Conservation (phyloP, 2,329 filamentous ascomycete species). For the Pyrenophora seminiperda region DNA sequence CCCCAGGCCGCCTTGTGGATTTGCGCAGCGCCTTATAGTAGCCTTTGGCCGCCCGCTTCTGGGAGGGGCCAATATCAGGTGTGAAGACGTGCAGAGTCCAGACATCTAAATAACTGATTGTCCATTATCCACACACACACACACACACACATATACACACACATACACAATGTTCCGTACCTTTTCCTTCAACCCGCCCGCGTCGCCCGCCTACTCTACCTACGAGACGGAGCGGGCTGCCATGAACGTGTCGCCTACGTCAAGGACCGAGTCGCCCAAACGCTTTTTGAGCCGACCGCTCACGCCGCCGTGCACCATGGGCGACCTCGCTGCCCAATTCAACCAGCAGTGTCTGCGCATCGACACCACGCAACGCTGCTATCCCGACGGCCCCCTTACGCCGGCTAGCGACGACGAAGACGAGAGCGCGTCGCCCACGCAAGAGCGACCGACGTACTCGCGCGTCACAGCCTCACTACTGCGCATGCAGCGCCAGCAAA, state of each 20-base stretch:
- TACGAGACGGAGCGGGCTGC: constrained; percentile 38
- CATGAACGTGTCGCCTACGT: constrained; percentile 44
- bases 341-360: constrained; percentile 42
- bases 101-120: not conserved
- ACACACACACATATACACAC: not conserved
- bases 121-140: not conserved
- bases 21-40: constrained; percentile 12
- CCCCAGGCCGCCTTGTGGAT: constrained; percentile 1
- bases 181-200: constrained; percentile 48
- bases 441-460: constrained; percentile 31
- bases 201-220: constrained; percentile 34
- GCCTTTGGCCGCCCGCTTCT: constrained; percentile 19
- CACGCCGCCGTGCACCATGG: constrained; percentile 43
- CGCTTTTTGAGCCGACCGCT: constrained; percentile 21
- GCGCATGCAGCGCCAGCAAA: constrained; percentile 49
- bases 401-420: constrained; percentile 31
- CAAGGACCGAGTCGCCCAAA: constrained; percentile 17
- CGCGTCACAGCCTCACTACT: constrained; percentile 46
- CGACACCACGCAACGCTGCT: constrained; percentile 20
- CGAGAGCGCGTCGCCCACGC: constrained; percentile 17
- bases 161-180: constrained; percentile 43
- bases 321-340: constrained; percentile 44
- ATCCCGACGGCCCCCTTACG: constrained; percentile 27
- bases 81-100: constrained; percentile 1
- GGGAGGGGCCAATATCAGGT: not conserved